phyloP scores from a whole-genome alignment of 2,329 filamentous ascomycete species.

The Calonectria pseudoturangicola region DNA sequence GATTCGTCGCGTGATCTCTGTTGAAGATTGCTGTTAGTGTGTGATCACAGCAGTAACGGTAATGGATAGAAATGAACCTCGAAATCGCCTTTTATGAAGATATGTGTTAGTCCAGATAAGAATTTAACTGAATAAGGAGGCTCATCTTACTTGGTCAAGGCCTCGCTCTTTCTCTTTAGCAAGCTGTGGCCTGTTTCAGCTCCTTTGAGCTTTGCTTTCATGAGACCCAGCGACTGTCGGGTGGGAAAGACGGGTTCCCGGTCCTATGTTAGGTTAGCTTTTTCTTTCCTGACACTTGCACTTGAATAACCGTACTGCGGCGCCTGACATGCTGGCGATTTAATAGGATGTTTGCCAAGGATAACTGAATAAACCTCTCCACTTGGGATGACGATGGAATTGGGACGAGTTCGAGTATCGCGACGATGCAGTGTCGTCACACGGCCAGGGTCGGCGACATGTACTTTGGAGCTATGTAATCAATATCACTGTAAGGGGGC shows the following conservation, averaged over 20 bases:
- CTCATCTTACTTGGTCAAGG: constrained; percentile 88
- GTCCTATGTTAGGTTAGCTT: constrained; percentile 74
- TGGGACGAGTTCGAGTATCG: constrained; percentile 37
- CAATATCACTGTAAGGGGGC: constrained; percentile 41
- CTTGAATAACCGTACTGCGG: constrained; percentile 50
- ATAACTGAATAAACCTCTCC: constrained; percentile 21
- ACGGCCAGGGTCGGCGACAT: constrained; percentile 24
- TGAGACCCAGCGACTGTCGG: constrained; percentile 94
- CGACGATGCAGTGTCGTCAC: constrained; percentile 44
- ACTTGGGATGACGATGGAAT: constrained; percentile 32
- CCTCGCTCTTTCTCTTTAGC: constrained; percentile 98
- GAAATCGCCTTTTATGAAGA: constrained; percentile 81
- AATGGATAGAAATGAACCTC: constrained; percentile 73
- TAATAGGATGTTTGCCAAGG: constrained; percentile 24
- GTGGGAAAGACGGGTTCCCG: constrained; percentile 98
- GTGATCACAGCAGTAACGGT: constrained; percentile 33
- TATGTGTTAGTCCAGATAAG: constrained; percentile 28
- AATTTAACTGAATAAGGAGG: constrained; percentile 31
- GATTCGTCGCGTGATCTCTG: constrained; percentile 96
- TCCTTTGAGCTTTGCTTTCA: constrained; percentile 99
- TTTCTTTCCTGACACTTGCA: neutral
- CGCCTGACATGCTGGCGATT: constrained; percentile 58
- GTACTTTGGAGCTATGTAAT: constrained; percentile 40
- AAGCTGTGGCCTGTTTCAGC: constrained; percentile 94
- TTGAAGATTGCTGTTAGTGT: constrained; percentile 41